Evolutionary conservation across 768 basidiomycete species (phyloP).

Genomic region (Lepiota brunneoincarnata): DNA sequence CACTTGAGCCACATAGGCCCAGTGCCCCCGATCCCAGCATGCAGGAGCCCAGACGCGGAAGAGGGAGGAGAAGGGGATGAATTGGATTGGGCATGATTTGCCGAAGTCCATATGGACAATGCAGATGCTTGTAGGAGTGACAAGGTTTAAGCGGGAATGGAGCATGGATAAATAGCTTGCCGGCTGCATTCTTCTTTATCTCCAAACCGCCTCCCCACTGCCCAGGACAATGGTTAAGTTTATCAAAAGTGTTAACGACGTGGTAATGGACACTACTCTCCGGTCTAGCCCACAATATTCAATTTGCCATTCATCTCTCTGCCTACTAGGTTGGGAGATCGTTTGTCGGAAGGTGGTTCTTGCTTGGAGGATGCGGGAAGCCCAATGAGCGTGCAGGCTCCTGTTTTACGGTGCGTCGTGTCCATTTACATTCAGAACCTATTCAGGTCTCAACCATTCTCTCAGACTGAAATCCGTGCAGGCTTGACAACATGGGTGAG

Average conservation of each 20-base stretch:
- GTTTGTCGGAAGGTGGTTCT: conserved; percentile 64
- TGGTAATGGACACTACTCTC: conserved; percentile 21
- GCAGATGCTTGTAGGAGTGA: too few species aligned
- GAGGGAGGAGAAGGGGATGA: too few species aligned
- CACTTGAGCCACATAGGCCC: too few species aligned
- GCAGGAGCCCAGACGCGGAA: too few species aligned
- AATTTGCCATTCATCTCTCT: not conserved
- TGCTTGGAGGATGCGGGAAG: conserved; percentile 69
- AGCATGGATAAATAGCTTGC: too few species aligned
- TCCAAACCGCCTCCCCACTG: not conserved
- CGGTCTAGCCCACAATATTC: not conserved
- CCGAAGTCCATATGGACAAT: too few species aligned
- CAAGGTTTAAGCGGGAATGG: too few species aligned
- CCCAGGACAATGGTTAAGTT: conserved; percentile 18
- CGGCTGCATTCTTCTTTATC: too few species aligned
- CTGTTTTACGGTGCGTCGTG: conserved; percentile 48
- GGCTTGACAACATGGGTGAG: conserved; percentile 81
- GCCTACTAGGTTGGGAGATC: conserved; percentile 41
- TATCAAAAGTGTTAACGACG: conserved; percentile 23
- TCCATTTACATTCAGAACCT: not conserved
- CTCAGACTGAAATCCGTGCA: conserved; percentile 73
- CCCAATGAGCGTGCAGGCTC: conserved; percentile 61
- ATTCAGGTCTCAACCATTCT: not conserved
- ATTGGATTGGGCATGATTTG: too few species aligned
- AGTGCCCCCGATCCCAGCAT: too few species aligned